Evolutionary conservation across 2,329 filamentous ascomycete genomes (phyloP).

Genomic region (Clonostachys chloroleuca): DNA sequence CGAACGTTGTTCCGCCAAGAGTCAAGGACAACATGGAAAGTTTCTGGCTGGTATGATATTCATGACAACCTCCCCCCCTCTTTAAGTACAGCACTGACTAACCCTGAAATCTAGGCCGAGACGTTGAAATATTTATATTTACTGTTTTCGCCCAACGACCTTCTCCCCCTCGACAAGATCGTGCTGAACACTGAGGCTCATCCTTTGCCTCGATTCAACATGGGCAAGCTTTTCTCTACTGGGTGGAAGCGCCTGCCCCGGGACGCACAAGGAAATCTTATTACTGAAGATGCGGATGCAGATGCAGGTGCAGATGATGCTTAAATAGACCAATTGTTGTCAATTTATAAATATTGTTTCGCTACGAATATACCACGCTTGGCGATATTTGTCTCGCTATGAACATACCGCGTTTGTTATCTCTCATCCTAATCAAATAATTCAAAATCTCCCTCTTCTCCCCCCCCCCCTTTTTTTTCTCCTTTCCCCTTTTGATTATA

Average conservation of each 20-base stretch:
- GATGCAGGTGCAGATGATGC: no score
- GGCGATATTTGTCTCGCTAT: no score
- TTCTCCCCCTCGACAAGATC: constrained; percentile 79
- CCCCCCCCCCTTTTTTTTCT: no score
- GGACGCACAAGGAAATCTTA: constrained; percentile 27
- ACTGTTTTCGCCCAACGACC: constrained; percentile 78
- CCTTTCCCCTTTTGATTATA: no score
- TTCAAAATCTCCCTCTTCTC: no score
- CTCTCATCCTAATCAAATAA: no score
- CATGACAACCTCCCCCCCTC: not conserved
- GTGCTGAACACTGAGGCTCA: constrained; percentile 98
- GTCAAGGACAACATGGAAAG: constrained; percentile 94
- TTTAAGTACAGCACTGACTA: constrained; percentile 1
- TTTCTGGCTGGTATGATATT: constrained; percentile 80
- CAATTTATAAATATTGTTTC: no score
- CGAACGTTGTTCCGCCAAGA: constrained; percentile 64
- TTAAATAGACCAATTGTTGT: no score
- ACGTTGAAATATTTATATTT: constrained; percentile 98
- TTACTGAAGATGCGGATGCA: no score
- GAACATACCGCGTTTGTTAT: no score
- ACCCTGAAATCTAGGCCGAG: constrained; percentile 61
- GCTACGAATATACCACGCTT: no score
- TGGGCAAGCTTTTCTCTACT: constrained; percentile 71
- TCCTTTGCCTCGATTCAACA: constrained; percentile 80
- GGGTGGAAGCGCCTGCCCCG: constrained; percentile 74